Conservation (phyloP, 1,139 yeast species). For the Diutina ranongensis region DNA sequence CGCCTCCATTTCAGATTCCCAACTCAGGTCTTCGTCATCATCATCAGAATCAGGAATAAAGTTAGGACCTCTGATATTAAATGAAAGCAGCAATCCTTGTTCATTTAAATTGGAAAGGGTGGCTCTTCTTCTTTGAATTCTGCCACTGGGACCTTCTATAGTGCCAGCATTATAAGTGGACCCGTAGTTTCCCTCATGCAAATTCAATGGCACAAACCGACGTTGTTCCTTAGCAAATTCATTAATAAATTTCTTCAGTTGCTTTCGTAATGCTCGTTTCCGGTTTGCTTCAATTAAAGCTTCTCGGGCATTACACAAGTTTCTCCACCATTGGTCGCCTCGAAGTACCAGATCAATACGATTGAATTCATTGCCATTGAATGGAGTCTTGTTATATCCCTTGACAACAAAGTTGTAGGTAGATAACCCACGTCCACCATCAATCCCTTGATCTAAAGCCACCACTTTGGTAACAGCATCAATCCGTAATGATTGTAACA, state of each 20-base stretch:
- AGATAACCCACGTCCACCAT: conserved; percentile 20
- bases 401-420: conserved; percentile 69
- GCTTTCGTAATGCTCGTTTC: not conserved
- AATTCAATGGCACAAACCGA: not conserved
- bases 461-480: conserved; percentile 67
- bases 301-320: conserved; percentile 44
- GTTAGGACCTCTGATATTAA: conserved; percentile 32
- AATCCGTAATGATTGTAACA: conserved; percentile 69
- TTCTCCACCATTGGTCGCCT: conserved; percentile 54
- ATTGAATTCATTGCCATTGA: conserved; percentile 18
- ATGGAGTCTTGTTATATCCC: conserved; percentile 34
- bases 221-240: not conserved
- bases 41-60: not conserved
- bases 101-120: conserved; percentile 53
- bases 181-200: not conserved
- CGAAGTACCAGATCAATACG: conserved; percentile 22
- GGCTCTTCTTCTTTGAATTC: conserved; percentile 16
- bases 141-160: not conserved
- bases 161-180: not conserved
- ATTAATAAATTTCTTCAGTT: conserved; percentile 1
- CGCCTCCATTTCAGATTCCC: not conserved
- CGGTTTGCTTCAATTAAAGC: conserved; percentile 28
- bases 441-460: conserved; percentile 46
- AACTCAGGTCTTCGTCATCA: not conserved
- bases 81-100: conserved; percentile 56